Evolutionary conservation across 805 yeast species (phyloP), one percentile per base, ranked within the genome.

Genomic region (Metschnikowia proteae): DNA sequence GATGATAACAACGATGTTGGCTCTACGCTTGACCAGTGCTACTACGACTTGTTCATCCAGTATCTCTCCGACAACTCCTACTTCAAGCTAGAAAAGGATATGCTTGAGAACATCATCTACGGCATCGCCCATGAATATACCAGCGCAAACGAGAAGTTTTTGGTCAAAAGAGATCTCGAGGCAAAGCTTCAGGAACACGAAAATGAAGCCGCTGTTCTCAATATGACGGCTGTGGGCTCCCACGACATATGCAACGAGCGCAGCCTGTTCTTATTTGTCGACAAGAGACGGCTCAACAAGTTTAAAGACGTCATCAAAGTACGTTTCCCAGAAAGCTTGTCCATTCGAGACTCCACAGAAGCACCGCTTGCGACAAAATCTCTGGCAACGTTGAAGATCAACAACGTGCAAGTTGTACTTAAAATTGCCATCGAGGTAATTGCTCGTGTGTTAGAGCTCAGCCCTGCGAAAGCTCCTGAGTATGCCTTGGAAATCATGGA

Each of bases 371-470:
- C 38, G 49, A 51, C 36, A 56, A 60, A 44, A n/a, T 38, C 47
- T 33, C 43, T 49, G 29, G 54, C 47, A 6, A 61, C 59, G 11
- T 53, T 78, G 39, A 71, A 74, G 29, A 61, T 84, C 5, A 57
- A 67, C 11, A 68, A 73, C 26, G 82, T 87, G 2, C 91, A 88
- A 54, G 68, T 74, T 3, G 78, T 88, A 48, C 69, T 89, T 36
- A 83, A 82, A 55, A 79, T 86, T 13, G 78, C 84, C 6, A 63
- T 88, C 32, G 97, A 90, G 65, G 77, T 91, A 1, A 72, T 89
- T 4, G 84, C 91, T 2, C 74, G 97, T 60, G 73, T 85, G 3
- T 75, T 88, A 58, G 96, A 89, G 61, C 70, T 88, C 34, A 75
- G 83, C 0, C 88, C 92, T 1, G 69, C 70, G 27, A 81, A 78